Evolutionary conservation across 129 eudicot genomes (phyloP).

Genomic region (Pulicaria dysenterica): DNA sequence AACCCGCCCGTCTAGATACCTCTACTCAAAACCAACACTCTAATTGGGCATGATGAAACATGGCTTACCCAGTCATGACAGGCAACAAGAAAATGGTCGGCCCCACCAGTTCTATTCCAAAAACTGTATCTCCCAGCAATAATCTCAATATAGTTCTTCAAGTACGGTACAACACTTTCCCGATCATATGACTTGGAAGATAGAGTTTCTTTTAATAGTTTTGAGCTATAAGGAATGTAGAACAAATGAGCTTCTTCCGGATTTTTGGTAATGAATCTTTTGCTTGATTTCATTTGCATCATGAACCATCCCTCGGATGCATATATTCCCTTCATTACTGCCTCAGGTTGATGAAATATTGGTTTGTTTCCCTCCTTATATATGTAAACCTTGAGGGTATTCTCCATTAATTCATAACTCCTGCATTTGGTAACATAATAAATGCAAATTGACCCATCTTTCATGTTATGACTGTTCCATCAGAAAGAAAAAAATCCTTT

Average conservation of each 20-base stretch:
- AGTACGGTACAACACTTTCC: conserved; percentile 29
- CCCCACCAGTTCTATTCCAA: conserved; percentile 71
- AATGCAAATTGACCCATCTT: no score
- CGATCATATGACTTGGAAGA: conserved; percentile 46
- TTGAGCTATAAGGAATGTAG: conserved; percentile 64
- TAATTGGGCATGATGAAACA: not conserved
- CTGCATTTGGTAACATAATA: conserved; percentile 26
- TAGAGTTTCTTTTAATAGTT: conserved; percentile 42
- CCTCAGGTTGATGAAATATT: conserved; percentile 53
- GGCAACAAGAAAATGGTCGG: conserved; percentile 71
- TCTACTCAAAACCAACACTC: not conserved
- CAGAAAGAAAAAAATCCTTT: no score
- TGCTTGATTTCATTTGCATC: conserved; percentile 53
- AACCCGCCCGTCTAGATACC: not conserved
- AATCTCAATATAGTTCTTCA: conserved; percentile 43
- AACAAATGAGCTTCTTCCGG: conserved; percentile 62
- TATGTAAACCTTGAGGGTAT: conserved; percentile 52
- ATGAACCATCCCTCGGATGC: conserved; percentile 83
- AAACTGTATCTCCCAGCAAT: conserved; percentile 43
- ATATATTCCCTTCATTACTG: conserved; percentile 55
- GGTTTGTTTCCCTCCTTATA: conserved; percentile 41
- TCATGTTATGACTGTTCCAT: no score
- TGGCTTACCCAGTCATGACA: conserved; percentile 73
- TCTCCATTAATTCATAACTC: conserved; percentile 61
- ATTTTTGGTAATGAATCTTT: conserved; percentile 41